These are phyloP conservation scores for Blastomyces percursus DNA, from an alignment of 2,329 filamentous ascomycete genomes.

Conservation along the genomic window DNA sequence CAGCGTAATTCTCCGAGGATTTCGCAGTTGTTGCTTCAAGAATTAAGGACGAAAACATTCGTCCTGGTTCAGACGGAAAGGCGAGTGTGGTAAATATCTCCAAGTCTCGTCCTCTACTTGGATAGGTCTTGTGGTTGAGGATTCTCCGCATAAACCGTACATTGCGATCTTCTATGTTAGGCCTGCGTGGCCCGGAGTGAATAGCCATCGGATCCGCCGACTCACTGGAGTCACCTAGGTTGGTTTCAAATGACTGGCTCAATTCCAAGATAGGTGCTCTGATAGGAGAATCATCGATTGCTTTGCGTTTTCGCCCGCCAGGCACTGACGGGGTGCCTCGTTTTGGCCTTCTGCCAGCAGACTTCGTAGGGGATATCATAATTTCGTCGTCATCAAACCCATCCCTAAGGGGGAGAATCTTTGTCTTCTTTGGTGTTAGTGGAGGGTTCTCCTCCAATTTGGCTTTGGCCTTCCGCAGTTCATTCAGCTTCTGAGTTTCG, in stretches of 20 bases:
- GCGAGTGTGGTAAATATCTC: constrained; percentile 43
- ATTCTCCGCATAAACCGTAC: constrained; percentile 42
- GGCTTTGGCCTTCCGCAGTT: constrained; percentile 29
- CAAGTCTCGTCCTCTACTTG: constrained; percentile 40
- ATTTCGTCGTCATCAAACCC: constrained; percentile 55
- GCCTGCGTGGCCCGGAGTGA: constrained; percentile 18
- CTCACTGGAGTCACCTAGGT: constrained; percentile 21
- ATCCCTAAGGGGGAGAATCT: constrained; percentile 43
- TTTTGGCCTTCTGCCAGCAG: constrained; percentile 35
- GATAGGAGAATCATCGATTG: constrained; percentile 43
- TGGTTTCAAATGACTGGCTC: constrained; percentile 19
- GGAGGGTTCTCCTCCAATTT: constrained; percentile 29
- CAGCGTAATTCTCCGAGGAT: constrained; percentile 36
- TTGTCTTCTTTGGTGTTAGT: constrained; percentile 42
- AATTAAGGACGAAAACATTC: constrained; percentile 43
- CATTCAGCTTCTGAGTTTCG: constrained; percentile 40
- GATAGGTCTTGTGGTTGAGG: constrained; percentile 44
- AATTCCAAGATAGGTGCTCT: constrained; percentile 34
- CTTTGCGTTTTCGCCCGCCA: constrained; percentile 48
- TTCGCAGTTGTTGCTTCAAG: constrained; percentile 40
- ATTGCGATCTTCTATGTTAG: constrained; percentile 19
- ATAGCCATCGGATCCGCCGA: constrained; percentile 16
- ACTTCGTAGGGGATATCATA: constrained; percentile 45
- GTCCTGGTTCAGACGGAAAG: constrained; percentile 43
- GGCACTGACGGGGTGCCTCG: constrained; percentile 44